Base-by-base conservation (phyloP, 148 eudicot genomes). In the Rhododendron vialii region DNA sequence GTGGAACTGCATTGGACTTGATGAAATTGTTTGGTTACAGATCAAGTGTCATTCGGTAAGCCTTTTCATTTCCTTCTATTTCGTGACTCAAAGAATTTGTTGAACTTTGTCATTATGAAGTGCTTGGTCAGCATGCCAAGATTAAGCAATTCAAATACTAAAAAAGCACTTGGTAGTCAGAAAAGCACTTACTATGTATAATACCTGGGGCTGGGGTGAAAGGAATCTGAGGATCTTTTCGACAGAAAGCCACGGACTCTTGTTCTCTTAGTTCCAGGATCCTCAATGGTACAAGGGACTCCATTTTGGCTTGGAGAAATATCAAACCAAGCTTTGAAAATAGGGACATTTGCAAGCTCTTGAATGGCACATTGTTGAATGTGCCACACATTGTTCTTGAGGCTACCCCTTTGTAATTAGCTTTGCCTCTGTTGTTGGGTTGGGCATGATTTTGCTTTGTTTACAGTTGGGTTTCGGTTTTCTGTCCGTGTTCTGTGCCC, bases 31-130 rank as follows among this genome's bases (percentile, higher is more conserved):
- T 95, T 91, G 98, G 99, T 55, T 89, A 90, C 88, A 95, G 92
- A 90, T 92, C 98, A 63, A 97, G 98, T 88, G 98, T 94, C 50
- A 87, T 97, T 43, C 90, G 98, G 99, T 95, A 92, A 89, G 88
- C 69, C 78, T 84, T 33, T 20, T 28, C 17, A 47, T 47, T 28
- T 80, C 67, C 14, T 47, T 11, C 18, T 12, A 2, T 30, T 57
- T 36, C 36, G 15, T 69, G 15, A 59, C 33, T 59, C 9, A 5
- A 24, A 35, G 51, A 9, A 61, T 65, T 12, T 83, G 38, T 67
- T 51, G 65, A 36, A 30, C 50, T 38, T 82, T 22, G 63, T 35
- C 7, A 8, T 81, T 35, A 38, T 51, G 69, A 55, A 57, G 18
- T 57, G 17, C 61, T 28, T 48, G 22, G 61, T 50, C 63, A 80